Evolutionary conservation across 2,329 filamentous ascomycete genomes (phyloP).

Genomic region (Penicillium sp.): DNA sequence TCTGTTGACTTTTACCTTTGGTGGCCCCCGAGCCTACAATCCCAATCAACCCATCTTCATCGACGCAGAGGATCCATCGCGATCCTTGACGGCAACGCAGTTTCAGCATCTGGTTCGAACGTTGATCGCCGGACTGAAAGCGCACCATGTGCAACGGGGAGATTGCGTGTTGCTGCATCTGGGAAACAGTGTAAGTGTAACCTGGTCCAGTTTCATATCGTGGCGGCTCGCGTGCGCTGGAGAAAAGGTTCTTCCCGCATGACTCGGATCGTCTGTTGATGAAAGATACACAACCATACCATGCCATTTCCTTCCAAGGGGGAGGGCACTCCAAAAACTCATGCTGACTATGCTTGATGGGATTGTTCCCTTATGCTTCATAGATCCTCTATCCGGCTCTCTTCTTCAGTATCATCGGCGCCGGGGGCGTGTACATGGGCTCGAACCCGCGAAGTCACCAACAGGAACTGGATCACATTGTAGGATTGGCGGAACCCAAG

Average conservation of each 20-base stretch:
- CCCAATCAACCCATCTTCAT: slow-evolving; percentile 38
- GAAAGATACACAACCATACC: too few relatives aligned
- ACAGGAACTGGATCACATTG: slow-evolving; percentile 44
- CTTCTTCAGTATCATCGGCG: slow-evolving; percentile 39
- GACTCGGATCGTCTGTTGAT: too few relatives aligned
- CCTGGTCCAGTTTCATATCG: not conserved
- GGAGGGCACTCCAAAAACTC: too few relatives aligned
- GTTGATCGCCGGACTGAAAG: slow-evolving; percentile 38
- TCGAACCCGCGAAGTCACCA: slow-evolving; percentile 46
- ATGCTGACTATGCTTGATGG: slow-evolving; percentile 11
- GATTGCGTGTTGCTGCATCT: slow-evolving; percentile 41
- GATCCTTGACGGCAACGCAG: slow-evolving; percentile 32
- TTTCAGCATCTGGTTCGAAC: slow-evolving; percentile 33
- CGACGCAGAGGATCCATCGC: slow-evolving; percentile 36
- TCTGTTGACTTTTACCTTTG: slow-evolving; percentile 40
- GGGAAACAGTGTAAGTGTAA: slow-evolving; percentile 36
- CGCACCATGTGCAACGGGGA: slow-evolving; percentile 33
- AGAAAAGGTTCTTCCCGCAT: too few relatives aligned
- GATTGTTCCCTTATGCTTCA: not conserved
- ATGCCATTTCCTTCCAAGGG: too few relatives aligned
- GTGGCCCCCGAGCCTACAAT: slow-evolving; percentile 30
- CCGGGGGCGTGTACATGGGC: slow-evolving; percentile 47
- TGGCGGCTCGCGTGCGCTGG: too few relatives aligned
- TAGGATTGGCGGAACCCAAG: slow-evolving; percentile 40
- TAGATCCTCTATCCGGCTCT: slow-evolving; percentile 37